Base-by-base conservation (phyloP, 108 stramenopile species). In the Skeletonema potamos region DNA sequence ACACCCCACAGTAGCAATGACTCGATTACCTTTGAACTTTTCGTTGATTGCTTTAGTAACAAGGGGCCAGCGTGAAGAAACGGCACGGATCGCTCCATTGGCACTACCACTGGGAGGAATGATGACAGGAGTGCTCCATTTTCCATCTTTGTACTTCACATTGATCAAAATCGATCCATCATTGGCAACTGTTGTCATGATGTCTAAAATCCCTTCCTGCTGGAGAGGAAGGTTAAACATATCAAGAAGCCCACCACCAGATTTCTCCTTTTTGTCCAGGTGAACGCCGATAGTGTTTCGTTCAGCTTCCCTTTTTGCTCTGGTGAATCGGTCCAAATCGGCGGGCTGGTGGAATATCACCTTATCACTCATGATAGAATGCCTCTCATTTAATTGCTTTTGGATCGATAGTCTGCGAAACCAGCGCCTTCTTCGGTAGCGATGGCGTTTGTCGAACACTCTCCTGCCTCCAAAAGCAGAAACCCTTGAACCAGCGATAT, bases 381-480 rank as follows among this genome's bases (percentile, higher is more conserved):
- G 41, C 13, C 11, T 46, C 12, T 26, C 29, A 30, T 17, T 15
- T 11, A 17, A 6, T 27, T 27, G 36, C 26, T 26, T 64, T 32
- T 20, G 54, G 34, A 62, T 36, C 56, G 62, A 64, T 58, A 77
- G 66, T 57, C 29, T 70, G 15, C 90, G 82, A 61, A 74, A 87
- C 77, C 77, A 91, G 13, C 90, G 46, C 33, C 90, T 68, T 20
- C 90, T 68, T 15, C 90, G 83, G 58, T 79, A 87, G 32, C 69
- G 57, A 60, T 91, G 82, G 10, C 67, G 17, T 15, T 66, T 55
- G 74, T 87, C 65, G 64, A 87, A 91, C 13, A 27, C 56, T 27
- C 90, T 77, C 15, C 24, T 56, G 0, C 83, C 81, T 33, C 36
- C 61, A 58, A 91, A 91, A 26, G 73, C 70, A n/a, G 56, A 76